These are phyloP conservation scores for Xylariaceae sp. DNA, from an alignment of 2,329 filamentous ascomycete species.

Conservation along the genomic window DNA sequence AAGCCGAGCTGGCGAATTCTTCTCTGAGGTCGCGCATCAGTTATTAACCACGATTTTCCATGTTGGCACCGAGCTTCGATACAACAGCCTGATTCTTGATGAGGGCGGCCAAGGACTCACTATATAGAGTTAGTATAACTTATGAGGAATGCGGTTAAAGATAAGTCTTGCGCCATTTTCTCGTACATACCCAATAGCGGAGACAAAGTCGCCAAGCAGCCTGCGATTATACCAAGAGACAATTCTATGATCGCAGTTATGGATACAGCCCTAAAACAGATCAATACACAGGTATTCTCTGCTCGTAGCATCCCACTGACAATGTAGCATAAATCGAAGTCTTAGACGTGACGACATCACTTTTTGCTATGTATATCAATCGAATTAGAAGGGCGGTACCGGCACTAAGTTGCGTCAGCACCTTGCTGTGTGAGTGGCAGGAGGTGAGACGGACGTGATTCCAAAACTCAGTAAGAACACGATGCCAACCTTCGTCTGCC, in stretches of 20 bases:
- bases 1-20: conserved; percentile 18
- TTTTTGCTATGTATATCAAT: conserved; percentile 30
- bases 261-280: conserved; percentile 27
- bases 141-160: too few relatives aligned
- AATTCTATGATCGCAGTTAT: conserved; percentile 33
- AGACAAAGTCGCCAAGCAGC: conserved; percentile 28
- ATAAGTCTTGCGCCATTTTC: too few relatives aligned
- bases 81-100: too few relatives aligned
- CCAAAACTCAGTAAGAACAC: conserved; percentile 46
- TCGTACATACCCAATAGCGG: conserved; percentile 23
- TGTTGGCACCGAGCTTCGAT: too few relatives aligned
- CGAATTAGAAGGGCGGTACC: conserved; percentile 38
- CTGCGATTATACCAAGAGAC: conserved; percentile 32
- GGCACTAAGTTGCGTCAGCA: conserved; percentile 27
- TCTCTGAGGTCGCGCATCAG: conserved; percentile 10
- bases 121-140: too few relatives aligned
- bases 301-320: conserved; percentile 17
- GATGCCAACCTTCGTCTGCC: conserved; percentile 42
- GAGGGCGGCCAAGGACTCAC: too few relatives aligned
- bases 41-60: too few relatives aligned
- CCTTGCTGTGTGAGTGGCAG: not conserved
- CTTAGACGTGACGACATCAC: conserved; percentile 22
- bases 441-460: conserved; percentile 38
- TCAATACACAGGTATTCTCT: not conserved
- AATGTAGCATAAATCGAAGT: conserved; percentile 31